Conservation (phyloP, 768 basidiomycete genomes). For the Hortiboletus campestris region DNA sequence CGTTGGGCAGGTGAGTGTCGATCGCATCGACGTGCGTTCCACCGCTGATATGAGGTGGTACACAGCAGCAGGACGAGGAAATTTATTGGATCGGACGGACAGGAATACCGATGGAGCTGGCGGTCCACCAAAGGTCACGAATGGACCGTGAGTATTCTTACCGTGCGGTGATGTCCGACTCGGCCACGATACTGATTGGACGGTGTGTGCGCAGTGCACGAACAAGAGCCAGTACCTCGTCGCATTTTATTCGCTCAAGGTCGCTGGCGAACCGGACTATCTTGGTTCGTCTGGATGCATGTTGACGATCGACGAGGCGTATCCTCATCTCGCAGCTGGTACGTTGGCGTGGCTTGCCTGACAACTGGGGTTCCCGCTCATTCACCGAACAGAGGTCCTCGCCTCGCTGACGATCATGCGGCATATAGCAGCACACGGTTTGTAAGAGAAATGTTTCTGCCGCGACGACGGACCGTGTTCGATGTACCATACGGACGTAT, state of each 20-base stretch:
- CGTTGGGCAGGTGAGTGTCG: constrained; percentile 42
- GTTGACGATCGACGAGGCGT: constrained; percentile 62
- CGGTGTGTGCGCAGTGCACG: constrained; percentile 45
- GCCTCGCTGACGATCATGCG: constrained; percentile 64
- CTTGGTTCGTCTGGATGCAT: constrained; percentile 55
- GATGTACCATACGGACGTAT: constrained; percentile 10
- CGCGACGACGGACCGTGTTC: not conserved
- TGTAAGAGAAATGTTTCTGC: constrained; percentile 25
- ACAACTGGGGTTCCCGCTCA: constrained; percentile 12
- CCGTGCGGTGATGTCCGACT: no score
- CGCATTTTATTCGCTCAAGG: constrained; percentile 59
- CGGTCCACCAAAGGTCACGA: constrained; percentile 49
- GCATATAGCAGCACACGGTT: constrained; percentile 49
- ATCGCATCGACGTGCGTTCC: not conserved
- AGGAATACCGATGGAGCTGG: constrained; percentile 62
- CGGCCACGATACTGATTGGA: not conserved
- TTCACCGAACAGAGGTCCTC: constrained; percentile 47
- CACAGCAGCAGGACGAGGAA: constrained; percentile 46
- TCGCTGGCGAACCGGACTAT: constrained; percentile 54
- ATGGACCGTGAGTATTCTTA: constrained; percentile 58
- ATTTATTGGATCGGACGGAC: constrained; percentile 58
- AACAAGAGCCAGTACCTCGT: constrained; percentile 50
- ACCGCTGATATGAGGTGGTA: constrained; percentile 3
- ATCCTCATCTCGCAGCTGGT: constrained; percentile 56
- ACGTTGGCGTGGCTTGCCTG: constrained; percentile 18